Evolutionary conservation across 2,329 filamentous ascomycete species (phyloP), one percentile per base, ranked within the genome.

Genomic region (Chalaropsis ovoidea): DNA sequence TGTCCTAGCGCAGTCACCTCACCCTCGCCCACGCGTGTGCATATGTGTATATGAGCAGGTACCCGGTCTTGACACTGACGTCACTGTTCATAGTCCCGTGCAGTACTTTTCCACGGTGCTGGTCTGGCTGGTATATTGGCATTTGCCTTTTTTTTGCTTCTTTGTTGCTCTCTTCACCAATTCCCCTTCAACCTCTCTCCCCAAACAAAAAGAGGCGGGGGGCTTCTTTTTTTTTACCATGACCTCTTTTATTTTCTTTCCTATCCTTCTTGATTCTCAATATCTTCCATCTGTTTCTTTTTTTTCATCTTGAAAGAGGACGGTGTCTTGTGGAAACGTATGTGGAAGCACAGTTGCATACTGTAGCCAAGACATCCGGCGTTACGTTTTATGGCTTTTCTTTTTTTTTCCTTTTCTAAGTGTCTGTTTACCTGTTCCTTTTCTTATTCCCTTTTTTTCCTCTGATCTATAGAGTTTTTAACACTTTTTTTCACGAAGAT

Each of bases 371-470:
- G 62, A 35, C 62, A 56, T 64, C 49, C 17, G 61, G 61, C 61
- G 61, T 64, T 64, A 64, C 22, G 39, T 64, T 64, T 64, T 64
- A 54, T 56, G 62, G 27, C 49, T 56, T 64, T 62, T 52, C 60
- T 60, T 42, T 52, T 61, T 17, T 31, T 64, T 41, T 39, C 8
- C 8, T 58, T 56, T 41, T 47, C 19, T 41, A 31, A n/a, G 13
- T 65, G 17, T 65, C 41, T 45, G 54, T 61, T 61, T 52, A 39
- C 19, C 42, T 35, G 17, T 47, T 24, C 15, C 43, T 56, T 65
- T 17, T 61, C 17, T 54, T 60, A 22, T 49, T 65, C 31, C 7
- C 8, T 39, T 39, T 39, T 43, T 27, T 31, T 61, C 41, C 47
- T 64, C 39, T 42, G 31, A 56, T 64, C 35, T 64, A 41, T 64